Base-by-base conservation (phyloP, 805 yeast genomes). In the Danielia oregonensis region DNA sequence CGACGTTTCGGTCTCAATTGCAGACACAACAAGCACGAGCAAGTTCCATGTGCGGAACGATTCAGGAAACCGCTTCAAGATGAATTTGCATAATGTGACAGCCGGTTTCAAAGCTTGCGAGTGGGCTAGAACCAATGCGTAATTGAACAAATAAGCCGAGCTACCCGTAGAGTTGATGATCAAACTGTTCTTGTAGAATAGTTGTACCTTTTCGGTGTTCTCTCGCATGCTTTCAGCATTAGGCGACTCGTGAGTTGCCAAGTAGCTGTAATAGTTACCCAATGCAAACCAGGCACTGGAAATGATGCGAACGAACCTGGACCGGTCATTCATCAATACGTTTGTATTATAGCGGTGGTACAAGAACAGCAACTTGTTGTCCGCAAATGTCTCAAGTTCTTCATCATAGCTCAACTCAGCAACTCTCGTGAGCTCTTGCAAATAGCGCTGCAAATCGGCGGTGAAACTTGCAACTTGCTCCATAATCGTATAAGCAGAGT, bases 21-120 rank as follows among this genome's bases (percentile, higher is more conserved):
- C 71, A 0, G 89, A 74, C 19, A 79, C 65, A n/a, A 83, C 57
- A 37, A 85, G 67, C 0, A 79, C 74, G 26, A 84, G 60, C 44
- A 86, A 59, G 51, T 84, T 84, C 79, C 91, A 79, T 6, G 79
- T 71, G 46, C 72, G 72, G 47, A 79, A 65, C 32, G 77, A 71
- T 26, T 72, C 72, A 0, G 85, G 82, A 36, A 66, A 66, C 26
- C 65, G 56, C 29, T 68, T 74, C 38, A 79, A 59, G 4, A 76
- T 64, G 30, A 62, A 56, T 49, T 76, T 79, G 39, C 78, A 51
- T 29, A 70, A 56, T 39, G 63, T 68, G 8, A 66, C 50, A 3
- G 83, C 63, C 6, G 65, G 67, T 15, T 59, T 62, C 11, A 70
- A 51, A 12, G 68, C 57, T 14, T 74, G 59, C 14, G 58, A 51